Conservation (phyloP, 305 asterid species). For the Euphrasia arctica region DNA sequence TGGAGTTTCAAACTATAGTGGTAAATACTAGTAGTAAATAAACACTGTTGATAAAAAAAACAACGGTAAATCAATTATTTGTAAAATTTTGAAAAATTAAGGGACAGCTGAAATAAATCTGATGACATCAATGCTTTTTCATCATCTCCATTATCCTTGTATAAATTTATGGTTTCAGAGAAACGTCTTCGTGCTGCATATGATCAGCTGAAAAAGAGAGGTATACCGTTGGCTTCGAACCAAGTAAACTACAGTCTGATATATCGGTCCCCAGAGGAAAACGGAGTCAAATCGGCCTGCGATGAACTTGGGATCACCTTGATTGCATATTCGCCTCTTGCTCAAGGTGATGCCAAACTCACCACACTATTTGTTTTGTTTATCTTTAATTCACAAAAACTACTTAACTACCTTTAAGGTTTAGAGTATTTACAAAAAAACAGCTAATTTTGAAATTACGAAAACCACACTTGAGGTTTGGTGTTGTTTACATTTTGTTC, state of each 20-base stretch:
- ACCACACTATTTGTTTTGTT: too few species aligned
- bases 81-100: too few species aligned
- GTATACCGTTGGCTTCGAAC: constrained; percentile 74
- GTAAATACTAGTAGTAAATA: constrained; percentile 36
- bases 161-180: constrained; percentile 35
- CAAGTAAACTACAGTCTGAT: constrained; percentile 83
- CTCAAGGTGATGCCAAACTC: constrained; percentile 49
- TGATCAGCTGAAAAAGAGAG: constrained; percentile 60
- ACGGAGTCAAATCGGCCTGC: constrained; percentile 76
- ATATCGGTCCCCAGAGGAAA: constrained; percentile 68
- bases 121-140: too few species aligned
- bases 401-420: too few species aligned
- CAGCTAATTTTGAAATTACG: too few species aligned
- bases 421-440: too few species aligned
- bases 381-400: too few species aligned
- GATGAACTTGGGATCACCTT: constrained; percentile 76
- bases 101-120: constrained; percentile 35
- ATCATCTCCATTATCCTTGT: not conserved
- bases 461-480: too few species aligned
- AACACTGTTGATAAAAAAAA: not conserved
- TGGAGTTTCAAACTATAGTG: constrained; percentile 86
- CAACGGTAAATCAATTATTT: too few species aligned
- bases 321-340: constrained; percentile 78
- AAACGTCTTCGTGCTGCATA: constrained; percentile 72
- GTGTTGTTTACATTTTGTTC: too few species aligned